Evolutionary conservation across 1,139 yeast species (phyloP).

Genomic region (Geotrichum aggregatum): DNA sequence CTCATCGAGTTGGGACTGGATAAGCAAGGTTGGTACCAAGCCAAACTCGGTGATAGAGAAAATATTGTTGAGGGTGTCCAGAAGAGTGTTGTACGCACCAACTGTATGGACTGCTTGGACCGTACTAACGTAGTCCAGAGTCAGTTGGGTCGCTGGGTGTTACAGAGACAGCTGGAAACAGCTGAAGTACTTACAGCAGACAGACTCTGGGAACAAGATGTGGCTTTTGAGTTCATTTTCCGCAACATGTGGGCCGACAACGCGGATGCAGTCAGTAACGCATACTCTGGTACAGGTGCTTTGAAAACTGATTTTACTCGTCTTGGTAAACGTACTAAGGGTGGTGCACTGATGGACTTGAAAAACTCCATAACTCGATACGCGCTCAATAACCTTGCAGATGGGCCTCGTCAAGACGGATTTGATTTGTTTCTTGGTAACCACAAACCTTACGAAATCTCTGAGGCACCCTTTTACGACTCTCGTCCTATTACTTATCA

Average conservation of each 20-base stretch:
- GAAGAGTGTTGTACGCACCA: constrained; percentile 77
- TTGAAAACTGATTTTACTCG: constrained; percentile 94
- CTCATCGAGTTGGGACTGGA: constrained; percentile 61
- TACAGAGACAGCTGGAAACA: constrained; percentile 65
- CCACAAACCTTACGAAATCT: constrained; percentile 60
- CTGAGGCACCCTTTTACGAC: constrained; percentile 71
- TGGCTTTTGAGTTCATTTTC: constrained; percentile 61
- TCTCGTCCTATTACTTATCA: constrained; percentile 70
- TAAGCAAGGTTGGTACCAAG: constrained; percentile 52
- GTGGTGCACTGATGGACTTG: constrained; percentile 80
- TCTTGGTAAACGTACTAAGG: constrained; percentile 81
- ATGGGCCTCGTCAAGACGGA: constrained; percentile 93
- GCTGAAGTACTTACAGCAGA: constrained; percentile 41
- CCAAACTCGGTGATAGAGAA: constrained; percentile 32
- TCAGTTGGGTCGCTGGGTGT: constrained; percentile 79
- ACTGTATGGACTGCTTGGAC: constrained; percentile 98
- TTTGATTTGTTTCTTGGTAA: constrained; percentile 83
- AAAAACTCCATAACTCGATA: constrained; percentile 81
- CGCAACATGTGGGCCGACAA: constrained; percentile 97
- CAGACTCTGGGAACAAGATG: constrained; percentile 44
- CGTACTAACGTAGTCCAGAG: constrained; percentile 97
- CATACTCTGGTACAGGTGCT: constrained; percentile 97
- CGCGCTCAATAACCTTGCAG: constrained; percentile 76
- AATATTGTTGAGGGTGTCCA: constrained; percentile 46
- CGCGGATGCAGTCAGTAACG: constrained; percentile 86